Base-by-base conservation (phyloP, 2,329 filamentous ascomycete species). In the Teratosphaeria pseudoeucalypti region DNA sequence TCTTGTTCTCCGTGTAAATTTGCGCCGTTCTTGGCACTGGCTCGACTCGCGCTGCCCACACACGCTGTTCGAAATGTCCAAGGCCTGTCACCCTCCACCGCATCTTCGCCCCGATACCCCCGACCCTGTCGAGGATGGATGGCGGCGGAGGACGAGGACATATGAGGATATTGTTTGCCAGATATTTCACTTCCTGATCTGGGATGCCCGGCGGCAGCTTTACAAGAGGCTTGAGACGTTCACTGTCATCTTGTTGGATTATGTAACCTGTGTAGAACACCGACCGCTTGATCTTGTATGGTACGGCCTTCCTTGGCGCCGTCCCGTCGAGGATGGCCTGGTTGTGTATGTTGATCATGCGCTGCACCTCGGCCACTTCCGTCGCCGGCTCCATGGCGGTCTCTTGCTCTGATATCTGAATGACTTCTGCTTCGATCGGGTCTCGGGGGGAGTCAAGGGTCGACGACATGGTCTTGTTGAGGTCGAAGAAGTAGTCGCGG, bases 261-360 rank as follows among this genome's bases (percentile, higher is more conserved):
- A 95, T 84, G 74, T 99, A 97, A 56, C 90, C 90, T 1, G 94
- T 96, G 75, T 92, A 96, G 74, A 91, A 90, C 56, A 96, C 87
- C 1, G 85, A 90, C 71, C 92, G 92, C 73, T 89, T 90, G 71
- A 99, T 90, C 66, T 83, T 81, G 61, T 94, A 76, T 1, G 76
- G 79, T 54, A 76, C 74, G 37, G 77, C 74, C 54, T 74, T 74
- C 10, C 72, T 71, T 0, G 78, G 78, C 49, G 77, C 78, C 10
- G 72, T 77, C 60, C 71, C 74, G 55, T 63, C 74, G 64, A 77
- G 75, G 49, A 87, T 75, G 27, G 82, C 76, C 3, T 77, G 75
- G 72, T 97, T 99, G 78, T 97, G 92, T 23, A 82, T 79, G 71
- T 95, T 92, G 75, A 97, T 87, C 79, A 96, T 87, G 65, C 87